Evolutionary conservation across 1,139 yeast genomes (phyloP).

Genomic region (Protomyces inouyei): DNA sequence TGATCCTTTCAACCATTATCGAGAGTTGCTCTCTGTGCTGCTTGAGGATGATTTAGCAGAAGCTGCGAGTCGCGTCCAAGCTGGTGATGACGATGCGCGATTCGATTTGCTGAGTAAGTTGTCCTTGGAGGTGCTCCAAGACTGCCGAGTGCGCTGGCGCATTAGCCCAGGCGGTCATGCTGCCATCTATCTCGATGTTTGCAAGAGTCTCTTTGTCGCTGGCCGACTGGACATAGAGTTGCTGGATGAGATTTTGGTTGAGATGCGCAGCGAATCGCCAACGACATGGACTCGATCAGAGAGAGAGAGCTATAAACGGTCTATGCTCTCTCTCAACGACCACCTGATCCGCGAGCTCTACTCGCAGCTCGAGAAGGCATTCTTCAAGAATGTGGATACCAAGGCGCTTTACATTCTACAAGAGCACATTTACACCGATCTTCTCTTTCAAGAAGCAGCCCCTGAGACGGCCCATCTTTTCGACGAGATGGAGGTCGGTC

Average conservation of each 20-base stretch:
- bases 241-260: slow-evolving; percentile 10
- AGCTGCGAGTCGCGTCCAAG: not conserved
- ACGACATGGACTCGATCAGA: not conserved
- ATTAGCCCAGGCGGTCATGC: not conserved
- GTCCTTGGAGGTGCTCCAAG: slow-evolving; percentile 2
- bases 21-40: slow-evolving; percentile 1
- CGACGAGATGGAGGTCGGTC: slow-evolving; percentile 3
- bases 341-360: slow-evolving; percentile 16
- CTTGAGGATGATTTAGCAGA: slow-evolving; percentile 1
- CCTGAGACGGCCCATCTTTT: slow-evolving; percentile 3
- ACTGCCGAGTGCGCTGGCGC: slow-evolving; percentile 10
- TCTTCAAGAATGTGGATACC: slow-evolving; percentile 1
- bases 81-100: not conserved
- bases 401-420: slow-evolving; percentile 36
- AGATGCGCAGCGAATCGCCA: not conserved
- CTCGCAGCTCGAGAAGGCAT: slow-evolving; percentile 7
- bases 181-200: not conserved
- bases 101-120: not conserved
- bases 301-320: not conserved
- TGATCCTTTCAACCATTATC: not conserved
- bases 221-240: slow-evolving; percentile 5
- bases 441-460: slow-evolving; percentile 26
- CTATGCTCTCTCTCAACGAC: slow-evolving; percentile 9
- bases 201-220: not conserved
- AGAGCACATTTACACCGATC: slow-evolving; percentile 26